These are phyloP conservation scores for Taphrina communis DNA, from an alignment of 1,139 yeast genomes.

Conservation along the genomic window DNA sequence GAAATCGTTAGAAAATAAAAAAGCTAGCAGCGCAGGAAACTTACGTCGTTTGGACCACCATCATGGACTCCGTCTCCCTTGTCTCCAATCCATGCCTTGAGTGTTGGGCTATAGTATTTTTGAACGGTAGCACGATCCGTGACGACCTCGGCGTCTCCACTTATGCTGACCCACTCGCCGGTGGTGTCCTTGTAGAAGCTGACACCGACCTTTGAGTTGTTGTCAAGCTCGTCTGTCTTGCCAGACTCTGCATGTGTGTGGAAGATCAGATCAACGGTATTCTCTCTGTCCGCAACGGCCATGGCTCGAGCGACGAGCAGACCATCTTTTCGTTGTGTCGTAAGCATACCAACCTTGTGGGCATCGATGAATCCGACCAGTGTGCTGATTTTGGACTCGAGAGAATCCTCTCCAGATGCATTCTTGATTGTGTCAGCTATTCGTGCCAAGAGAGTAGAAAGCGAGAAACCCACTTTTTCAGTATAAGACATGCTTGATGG, in stretches of 20 bases:
- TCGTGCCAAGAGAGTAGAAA: neutral
- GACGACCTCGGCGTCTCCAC: constrained; percentile 61
- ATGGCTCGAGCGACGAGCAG: constrained; percentile 52
- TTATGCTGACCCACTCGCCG: constrained; percentile 87
- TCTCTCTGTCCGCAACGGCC: constrained; percentile 44
- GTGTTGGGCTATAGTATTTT: constrained; percentile 60
- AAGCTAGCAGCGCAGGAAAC: neutral
- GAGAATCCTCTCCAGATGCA: constrained; percentile 26
- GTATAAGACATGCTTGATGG: constrained; percentile 21
- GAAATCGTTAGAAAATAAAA: neutral
- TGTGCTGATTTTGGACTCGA: constrained; percentile 22
- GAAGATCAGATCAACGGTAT: constrained; percentile 45
- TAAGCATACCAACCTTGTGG: constrained; percentile 42
- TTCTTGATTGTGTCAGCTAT: constrained; percentile 4
- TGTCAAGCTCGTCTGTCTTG: constrained; percentile 47
- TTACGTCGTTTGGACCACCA: constrained; percentile 35
- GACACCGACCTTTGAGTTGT: constrained; percentile 84
- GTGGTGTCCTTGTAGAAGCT: constrained; percentile 78
- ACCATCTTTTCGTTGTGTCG: constrained; percentile 40
- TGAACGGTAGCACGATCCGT: constrained; percentile 43
- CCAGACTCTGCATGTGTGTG: constrained; percentile 45
- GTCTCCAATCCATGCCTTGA: constrained; percentile 85
- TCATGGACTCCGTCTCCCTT: constrained; percentile 41
- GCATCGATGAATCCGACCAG: constrained; percentile 30
- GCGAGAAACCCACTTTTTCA: neutral